Base-by-base conservation (phyloP, 345 rosid genomes). In the Euphorbia tirucalli region DNA sequence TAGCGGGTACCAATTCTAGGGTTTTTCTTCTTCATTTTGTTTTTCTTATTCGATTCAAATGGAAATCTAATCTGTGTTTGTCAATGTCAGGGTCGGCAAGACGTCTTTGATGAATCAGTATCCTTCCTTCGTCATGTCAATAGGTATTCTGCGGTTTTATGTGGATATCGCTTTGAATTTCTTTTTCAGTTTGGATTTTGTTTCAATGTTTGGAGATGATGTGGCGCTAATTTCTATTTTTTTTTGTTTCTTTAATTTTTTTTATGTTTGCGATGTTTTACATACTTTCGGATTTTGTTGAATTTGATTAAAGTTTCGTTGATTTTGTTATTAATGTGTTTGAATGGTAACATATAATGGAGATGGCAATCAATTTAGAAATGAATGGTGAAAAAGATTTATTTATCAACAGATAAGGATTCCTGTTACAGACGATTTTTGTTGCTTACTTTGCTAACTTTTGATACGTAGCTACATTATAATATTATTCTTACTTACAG, bases 51-150 rank as follows among this genome's bases (percentile, higher is more conserved):
- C 10, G 22, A 30, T n/a, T 54, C 48, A 11, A 25, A 31, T 60
- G 5, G 11, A 16, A 27, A 52, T 70, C 35, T 15, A 52, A 28
- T 71, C 54, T 64, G 65, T 46, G 15, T 67, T 63, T 67, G 41
- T 76, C 68, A 69, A 77, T 84, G 55, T 65, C 85, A 95, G 99
- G 89, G 99, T 92, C 75, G 99, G 97, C 77, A 95, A 95, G 91
- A 95, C 99, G 55, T 92, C 99, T 61, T 75, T 95, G 91, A 92
- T 92, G 97, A 95, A 92, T 80, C 99, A 90, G 97, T 92, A 95
- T 95, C 97, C 95, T 88, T 27, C 6, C 6, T 11, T 18, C 5
- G 31, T 18, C 41, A 15, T 30, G 19, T 19, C 1, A 30, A 41
- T 60, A 1, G 41, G 10, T 60, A 48, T 48, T 16, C 19, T 4